Evolutionary conservation across 2,329 filamentous ascomycete genomes (phyloP), one percentile per base, ranked within the genome.

Genomic region (Fusarium sp.): DNA sequence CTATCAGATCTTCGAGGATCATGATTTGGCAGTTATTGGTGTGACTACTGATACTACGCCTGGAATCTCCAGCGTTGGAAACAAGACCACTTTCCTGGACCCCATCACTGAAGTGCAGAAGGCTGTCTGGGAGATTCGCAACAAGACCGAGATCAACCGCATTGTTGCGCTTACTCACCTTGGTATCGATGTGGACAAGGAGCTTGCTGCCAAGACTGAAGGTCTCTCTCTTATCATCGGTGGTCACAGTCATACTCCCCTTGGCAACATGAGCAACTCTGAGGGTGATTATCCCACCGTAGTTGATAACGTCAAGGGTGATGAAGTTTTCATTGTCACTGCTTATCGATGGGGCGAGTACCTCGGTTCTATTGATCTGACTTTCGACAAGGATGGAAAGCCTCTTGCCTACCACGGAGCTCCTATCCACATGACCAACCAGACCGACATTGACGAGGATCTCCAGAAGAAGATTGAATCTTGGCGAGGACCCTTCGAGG

Each of bases 331-430:
- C 74, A 85, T 91, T 72, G 89, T 92, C 20, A 90, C 88, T 10
- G 86, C 89, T 4, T 91, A 89, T 75, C 85, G 88, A 67, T 91
- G 90, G 90, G 89, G 89, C 54, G 88, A 91, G 79, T 91, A 91
- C 59, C 78, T 91, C 4, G 90, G 89, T 61, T 89, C 89, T 76
- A 91, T 91, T 69, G 88, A 91, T 67, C 84, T 91, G 10, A 88
- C 87, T 2, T 91, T 90, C 73, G 88, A 90, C 71, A 69, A 81
- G 6, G 79, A 86, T 3, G 90, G 90, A 76, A 88, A 86, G 76
- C 85, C 90, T 18, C 82, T 91, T 8, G 84, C 84, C 6, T 91
- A 91, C 78, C 85, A 86, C 73, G 89, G 89, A 32, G 88, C 84
- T 0, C 89, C 90, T 2, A 87, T 91, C 70, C 88, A 90, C 73